phyloP scores from a whole-genome alignment of 768 basidiomycete genomes.

The Phanerochaete carnosa region DNA sequence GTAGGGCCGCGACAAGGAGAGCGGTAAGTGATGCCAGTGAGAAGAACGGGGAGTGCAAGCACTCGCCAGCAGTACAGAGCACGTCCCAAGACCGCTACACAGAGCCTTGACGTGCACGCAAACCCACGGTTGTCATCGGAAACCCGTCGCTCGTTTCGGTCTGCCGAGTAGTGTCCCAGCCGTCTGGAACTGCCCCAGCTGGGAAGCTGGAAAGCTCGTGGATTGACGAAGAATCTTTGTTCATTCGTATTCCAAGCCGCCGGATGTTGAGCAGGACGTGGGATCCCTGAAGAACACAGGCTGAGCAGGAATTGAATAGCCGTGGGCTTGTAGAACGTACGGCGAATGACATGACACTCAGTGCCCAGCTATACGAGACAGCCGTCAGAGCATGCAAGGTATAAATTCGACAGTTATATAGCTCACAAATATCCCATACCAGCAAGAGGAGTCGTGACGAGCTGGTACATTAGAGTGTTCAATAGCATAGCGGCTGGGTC shows the following conservation, averaged over 20 bases:
- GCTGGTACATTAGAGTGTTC: slow-evolving; percentile 20
- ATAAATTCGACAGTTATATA: too few species aligned
- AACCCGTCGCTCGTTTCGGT: not conserved
- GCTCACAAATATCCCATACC: slow-evolving; percentile 20
- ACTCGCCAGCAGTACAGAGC: too few species aligned
- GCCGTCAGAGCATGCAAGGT: not conserved
- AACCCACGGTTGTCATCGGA: not conserved
- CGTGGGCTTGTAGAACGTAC: not conserved
- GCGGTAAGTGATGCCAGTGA: too few species aligned
- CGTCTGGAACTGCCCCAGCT: not conserved
- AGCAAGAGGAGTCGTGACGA: slow-evolving; percentile 12
- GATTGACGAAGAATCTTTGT: not conserved
- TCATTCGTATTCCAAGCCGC: not conserved
- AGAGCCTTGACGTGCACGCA: not conserved
- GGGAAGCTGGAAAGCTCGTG: not conserved
- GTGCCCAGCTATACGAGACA: slow-evolving; percentile 1
- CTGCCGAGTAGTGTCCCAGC: not conserved
- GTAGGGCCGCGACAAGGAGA: too few species aligned
- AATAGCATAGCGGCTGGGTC: slow-evolving; percentile 15
- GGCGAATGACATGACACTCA: slow-evolving; percentile 4
- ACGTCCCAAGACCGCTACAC: not conserved
- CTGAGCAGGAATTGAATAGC: not conserved
- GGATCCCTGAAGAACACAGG: not conserved
- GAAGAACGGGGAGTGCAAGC: too few species aligned
- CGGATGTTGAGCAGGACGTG: slow-evolving; percentile 3